A percentile compares a stretch with the other conserved stretches of the same genome.
phyloP scores from a whole-genome alignment of 2,329 filamentous ascomycete species.

The Apiospora koreana region DNA sequence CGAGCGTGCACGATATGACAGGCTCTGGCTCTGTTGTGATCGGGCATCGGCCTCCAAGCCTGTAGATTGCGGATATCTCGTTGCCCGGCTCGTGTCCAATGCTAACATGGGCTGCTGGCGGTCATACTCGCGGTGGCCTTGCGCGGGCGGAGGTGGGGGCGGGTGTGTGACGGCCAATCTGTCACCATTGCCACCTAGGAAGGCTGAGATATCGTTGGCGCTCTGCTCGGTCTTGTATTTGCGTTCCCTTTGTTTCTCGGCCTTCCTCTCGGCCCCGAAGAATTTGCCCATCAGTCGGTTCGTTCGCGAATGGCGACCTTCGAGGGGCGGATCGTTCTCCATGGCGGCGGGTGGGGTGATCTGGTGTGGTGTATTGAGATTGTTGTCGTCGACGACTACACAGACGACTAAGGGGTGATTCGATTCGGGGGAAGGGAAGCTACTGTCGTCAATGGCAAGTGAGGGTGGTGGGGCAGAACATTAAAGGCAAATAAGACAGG shows the following conservation, averaged over 20 bases:
- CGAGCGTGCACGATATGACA: constrained; percentile 43
- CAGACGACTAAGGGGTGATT: neutral
- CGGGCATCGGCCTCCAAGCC: constrained; percentile 47
- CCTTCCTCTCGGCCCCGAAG: constrained; percentile 47
- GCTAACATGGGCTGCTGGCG: constrained; percentile 42
- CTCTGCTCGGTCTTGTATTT: constrained; percentile 41
- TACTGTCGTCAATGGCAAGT: constrained; percentile 1
- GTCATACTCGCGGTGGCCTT: constrained; percentile 26
- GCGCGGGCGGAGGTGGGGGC: constrained; percentile 39
- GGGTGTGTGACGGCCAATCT: constrained; percentile 55
- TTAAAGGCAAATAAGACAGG: constrained; percentile 1
- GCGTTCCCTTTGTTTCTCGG: constrained; percentile 27
- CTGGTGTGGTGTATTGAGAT: neutral
- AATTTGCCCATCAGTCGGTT: constrained; percentile 64
- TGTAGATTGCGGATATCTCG: constrained; percentile 58
- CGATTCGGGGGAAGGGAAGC: neutral
- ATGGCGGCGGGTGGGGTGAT: constrained; percentile 20
- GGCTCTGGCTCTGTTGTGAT: constrained; percentile 47
- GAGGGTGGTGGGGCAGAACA: constrained; percentile 6
- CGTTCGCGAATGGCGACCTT: constrained; percentile 29
- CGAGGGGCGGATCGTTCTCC: constrained; percentile 30
- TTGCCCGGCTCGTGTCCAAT: constrained; percentile 57
- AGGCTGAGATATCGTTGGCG: constrained; percentile 57
- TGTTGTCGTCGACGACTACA: neutral
- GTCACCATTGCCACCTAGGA: constrained; percentile 59